Percentiles rank a stretch among this genome's conserved stretches.
These are phyloP conservation scores for Pseudozyma flocculosa DNA, from an alignment of 1,284 basidiomycete genomes.

Conservation along the genomic window DNA sequence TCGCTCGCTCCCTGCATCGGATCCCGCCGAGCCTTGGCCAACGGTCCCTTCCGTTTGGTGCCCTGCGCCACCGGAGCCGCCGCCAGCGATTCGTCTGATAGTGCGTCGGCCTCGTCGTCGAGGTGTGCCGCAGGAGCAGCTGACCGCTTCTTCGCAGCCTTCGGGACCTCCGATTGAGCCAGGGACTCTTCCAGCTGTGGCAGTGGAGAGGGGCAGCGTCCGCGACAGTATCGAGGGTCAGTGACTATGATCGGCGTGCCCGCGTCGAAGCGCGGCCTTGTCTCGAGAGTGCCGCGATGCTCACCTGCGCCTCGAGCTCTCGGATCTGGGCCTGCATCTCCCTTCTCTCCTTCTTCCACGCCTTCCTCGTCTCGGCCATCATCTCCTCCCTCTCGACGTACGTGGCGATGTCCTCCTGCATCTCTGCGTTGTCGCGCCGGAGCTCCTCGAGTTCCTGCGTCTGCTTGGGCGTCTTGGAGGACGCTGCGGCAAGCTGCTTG, in stretches of 20 bases:
- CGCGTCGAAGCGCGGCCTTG: no score
- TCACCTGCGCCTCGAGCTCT: conserved; percentile 9
- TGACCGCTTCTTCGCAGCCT: background rate
- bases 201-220: no score
- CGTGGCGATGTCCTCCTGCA: conserved; percentile 18
- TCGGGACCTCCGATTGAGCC: background rate
- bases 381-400: conserved; percentile 22
- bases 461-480: conserved; percentile 2
- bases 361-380: conserved; percentile 31
- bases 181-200: background rate
- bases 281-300: no score
- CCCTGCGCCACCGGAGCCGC: conserved; percentile 2
- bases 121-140: background rate
- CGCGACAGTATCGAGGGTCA: no score
- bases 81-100: background rate
- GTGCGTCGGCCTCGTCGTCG: background rate
- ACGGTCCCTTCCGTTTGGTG: background rate
- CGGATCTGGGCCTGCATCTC: conserved; percentile 17
- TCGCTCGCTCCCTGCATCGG: conserved; percentile 39
- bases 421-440: conserved; percentile 11
- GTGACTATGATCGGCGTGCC: no score
- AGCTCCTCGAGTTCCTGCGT: background rate
- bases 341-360: conserved; percentile 28
- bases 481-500: background rate
- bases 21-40: background rate